These are phyloP conservation scores for Pisolithus tinctorius DNA, from an alignment of 768 basidiomycete species.

Conservation along the genomic window DNA sequence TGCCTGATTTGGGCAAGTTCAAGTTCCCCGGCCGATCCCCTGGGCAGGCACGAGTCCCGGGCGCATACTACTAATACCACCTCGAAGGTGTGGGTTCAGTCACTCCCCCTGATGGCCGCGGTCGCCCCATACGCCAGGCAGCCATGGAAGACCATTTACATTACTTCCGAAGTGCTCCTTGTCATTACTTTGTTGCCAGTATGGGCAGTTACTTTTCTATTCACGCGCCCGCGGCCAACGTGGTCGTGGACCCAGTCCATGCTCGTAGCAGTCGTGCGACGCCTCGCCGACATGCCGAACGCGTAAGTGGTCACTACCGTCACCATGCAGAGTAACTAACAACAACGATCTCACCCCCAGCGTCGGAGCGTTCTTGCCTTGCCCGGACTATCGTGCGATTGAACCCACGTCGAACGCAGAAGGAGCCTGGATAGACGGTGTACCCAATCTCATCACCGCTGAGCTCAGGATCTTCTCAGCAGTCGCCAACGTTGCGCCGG, in stretches of 20 bases:
- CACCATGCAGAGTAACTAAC: no score
- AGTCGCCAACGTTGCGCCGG: constrained; percentile 11
- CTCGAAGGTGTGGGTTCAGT: no score
- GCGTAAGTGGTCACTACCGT: not conserved
- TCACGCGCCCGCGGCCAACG: not conserved
- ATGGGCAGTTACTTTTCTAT: not conserved
- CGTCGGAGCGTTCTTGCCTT: not conserved
- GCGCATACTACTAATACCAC: no score
- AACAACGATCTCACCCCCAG: no score
- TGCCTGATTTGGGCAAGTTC: no score
- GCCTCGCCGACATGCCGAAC: not conserved
- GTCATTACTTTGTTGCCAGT: not conserved
- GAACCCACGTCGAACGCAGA: not conserved
- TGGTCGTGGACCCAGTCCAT: not conserved
- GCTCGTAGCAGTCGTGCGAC: not conserved
- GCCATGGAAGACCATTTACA: not conserved
- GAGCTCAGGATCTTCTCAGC: constrained; percentile 14
- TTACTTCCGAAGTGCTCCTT: not conserved
- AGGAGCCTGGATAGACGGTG: constrained; percentile 23
- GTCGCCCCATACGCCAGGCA: not conserved
- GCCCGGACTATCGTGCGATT: not conserved
- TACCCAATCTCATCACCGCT: constrained; percentile 19
- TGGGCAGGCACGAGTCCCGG: no score
- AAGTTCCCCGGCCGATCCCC: no score
- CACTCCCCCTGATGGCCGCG: no score